Evolutionary conservation across 2,329 filamentous ascomycete genomes (phyloP), one percentile per base, ranked within the genome.

Genomic region (Epichloe festucae): DNA sequence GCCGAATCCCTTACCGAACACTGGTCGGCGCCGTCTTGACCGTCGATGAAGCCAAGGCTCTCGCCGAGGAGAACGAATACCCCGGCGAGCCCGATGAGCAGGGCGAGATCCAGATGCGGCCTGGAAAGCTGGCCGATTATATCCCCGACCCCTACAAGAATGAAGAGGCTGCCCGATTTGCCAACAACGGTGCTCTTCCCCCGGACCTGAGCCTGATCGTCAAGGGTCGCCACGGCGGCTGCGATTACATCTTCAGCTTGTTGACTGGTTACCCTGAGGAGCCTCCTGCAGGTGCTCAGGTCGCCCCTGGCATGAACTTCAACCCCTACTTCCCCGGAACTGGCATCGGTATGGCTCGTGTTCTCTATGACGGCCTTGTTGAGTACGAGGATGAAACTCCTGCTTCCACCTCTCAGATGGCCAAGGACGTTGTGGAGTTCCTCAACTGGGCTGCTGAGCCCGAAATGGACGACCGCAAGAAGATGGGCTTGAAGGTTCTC

Each of bases 271-370:
- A 98, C 73, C 93, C 93, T 55, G 93, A 98, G 61, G 93, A 98
- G 74, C 79, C 89, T 54, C 93, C 93, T 50, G 88, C 93, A 49
- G 93, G 93, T 68, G 89, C 87, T 56, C 75, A 79, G 63, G 85
- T 98, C 54, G 84, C 83, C 63, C 82, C 84, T 56, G 93, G 93
- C 65, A 84, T 98, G 73, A 96, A 97, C 84, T 98, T 98, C 83
- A 98, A 98, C 82, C 93, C 93, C 55, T 98, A 96, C 80, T 98
- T 98, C 84, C 93, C 93, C 53, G 93, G 93, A 67, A 97, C 93
- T 62, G 91, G 91, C 68, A 98, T 98, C 70, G 93, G 87, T 65
- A 98, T 98, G 93, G 91, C 85, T 63, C 91, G 93, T 82, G 93
- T 97, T 55, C 82, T 98, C 55, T 98, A 95, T 74, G 93, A 98